Conservation (phyloP, 306 rosid species). For the Delonix regia region DNA sequence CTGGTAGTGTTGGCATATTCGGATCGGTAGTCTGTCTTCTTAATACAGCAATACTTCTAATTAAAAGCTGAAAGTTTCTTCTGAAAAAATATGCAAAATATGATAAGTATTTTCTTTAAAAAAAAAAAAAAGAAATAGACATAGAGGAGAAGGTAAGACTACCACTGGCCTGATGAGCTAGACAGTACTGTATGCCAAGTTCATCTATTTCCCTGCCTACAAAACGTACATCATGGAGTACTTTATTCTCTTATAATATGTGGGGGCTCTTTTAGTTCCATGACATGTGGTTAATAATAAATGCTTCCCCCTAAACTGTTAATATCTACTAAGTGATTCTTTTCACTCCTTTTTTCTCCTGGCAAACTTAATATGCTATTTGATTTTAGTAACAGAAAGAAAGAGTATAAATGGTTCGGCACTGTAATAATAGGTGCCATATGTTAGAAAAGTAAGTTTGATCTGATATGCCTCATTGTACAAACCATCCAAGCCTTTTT, state of each 20-base stretch:
- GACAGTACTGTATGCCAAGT: background rate
- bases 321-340: background rate
- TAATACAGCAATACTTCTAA: background rate
- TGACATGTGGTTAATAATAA: background rate
- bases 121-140: too few relatives aligned
- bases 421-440: background rate
- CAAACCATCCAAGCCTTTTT: constrained; percentile 18
- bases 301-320: background rate
- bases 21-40: background rate
- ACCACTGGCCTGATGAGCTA: background rate
- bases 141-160: background rate
- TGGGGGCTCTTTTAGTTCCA: background rate
- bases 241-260: background rate
- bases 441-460: background rate
- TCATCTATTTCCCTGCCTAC: background rate
- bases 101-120: too few relatives aligned
- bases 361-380: background rate
- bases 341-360: background rate
- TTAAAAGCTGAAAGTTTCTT: constrained; percentile 11
- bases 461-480: constrained; percentile 3
- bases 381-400: background rate
- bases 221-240: background rate
- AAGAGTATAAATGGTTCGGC: background rate
- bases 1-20: background rate
- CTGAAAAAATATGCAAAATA: constrained; percentile 7